These are phyloP conservation scores for Platanthera zijinensis DNA, from an alignment of 106 monocot species.

Conservation along the genomic window DNA sequence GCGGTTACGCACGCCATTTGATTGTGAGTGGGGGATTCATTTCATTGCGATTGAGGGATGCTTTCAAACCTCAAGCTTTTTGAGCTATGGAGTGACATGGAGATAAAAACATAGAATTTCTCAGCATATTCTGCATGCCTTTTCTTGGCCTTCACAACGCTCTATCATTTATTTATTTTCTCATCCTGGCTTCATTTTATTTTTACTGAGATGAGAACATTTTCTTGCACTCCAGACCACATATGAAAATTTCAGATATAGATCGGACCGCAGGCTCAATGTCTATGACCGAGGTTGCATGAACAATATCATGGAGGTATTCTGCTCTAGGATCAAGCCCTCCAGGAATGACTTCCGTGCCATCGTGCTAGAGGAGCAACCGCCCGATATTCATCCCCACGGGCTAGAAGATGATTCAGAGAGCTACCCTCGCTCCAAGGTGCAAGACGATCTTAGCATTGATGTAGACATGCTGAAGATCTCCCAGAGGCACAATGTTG, in stretches of 20 bases:
- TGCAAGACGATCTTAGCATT: constrained; percentile 81
- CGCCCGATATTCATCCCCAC: constrained; percentile 4
- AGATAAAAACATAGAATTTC: background rate
- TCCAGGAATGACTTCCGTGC: constrained; percentile 66
- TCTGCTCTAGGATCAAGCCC: constrained; percentile 55
- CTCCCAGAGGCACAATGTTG: constrained; percentile 51
- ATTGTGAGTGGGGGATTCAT: too few species aligned
- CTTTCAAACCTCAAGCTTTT: background rate
- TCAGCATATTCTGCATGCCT: background rate
- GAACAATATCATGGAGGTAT: constrained; percentile 66
- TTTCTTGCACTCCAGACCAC: constrained; percentile 56
- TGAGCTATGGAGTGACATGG: background rate
- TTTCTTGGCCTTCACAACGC: background rate
- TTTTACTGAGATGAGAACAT: background rate
- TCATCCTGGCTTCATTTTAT: background rate
- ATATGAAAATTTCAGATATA: constrained; percentile 89
- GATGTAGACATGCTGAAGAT: constrained; percentile 64
- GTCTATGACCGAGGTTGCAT: constrained; percentile 62
- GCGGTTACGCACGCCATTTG: background rate
- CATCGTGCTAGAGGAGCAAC: constrained; percentile 32
- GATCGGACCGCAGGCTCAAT: constrained; percentile 58
- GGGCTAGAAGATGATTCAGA: constrained; percentile 40
- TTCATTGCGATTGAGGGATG: too few species aligned
- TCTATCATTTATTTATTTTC: background rate
- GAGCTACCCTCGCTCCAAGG: constrained; percentile 61